Conservation (phyloP, 352 stramenopile genomes). For the Chrysophaeum taylorii region DNA sequence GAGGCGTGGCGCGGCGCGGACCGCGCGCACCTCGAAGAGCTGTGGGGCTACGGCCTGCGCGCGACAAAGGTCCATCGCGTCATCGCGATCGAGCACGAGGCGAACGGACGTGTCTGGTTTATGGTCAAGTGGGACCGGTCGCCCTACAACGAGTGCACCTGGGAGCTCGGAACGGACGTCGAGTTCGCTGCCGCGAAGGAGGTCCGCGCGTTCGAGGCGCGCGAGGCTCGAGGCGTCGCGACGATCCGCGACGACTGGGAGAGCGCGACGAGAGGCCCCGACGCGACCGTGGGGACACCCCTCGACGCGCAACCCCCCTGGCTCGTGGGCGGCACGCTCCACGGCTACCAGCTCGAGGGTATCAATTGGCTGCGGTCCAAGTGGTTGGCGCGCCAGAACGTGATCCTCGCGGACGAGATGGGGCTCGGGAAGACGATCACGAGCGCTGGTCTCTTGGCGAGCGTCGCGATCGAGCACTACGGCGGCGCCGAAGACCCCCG, state of each 20-base stretch:
- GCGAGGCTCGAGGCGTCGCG: background rate
- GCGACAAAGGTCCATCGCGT: background rate
- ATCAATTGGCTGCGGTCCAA: constrained; percentile 97
- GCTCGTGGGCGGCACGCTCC: constrained; percentile 50
- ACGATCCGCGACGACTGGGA: background rate
- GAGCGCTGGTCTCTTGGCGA: constrained; percentile 37
- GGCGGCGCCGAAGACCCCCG: background rate
- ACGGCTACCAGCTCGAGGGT: constrained; percentile 92
- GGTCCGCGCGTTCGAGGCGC: background rate
- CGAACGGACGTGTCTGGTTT: background rate
- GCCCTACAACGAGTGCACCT: constrained; percentile 2
- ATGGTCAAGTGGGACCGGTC: background rate
- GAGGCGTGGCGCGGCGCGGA: background rate
- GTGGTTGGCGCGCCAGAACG: constrained; percentile 74
- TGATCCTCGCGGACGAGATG: constrained; percentile 60
- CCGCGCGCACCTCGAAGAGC: background rate
- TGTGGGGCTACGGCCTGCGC: background rate
- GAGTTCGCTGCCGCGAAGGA: background rate
- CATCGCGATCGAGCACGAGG: background rate
- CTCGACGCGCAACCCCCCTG: background rate
- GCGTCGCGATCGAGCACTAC: constrained; percentile 60
- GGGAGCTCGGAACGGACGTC: background rate
- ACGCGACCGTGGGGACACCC: background rate
- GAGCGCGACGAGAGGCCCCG: background rate
- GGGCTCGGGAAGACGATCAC: constrained; percentile 37